These are phyloP conservation scores for Ascochyta clinopodiicola DNA, from an alignment of 2,329 filamentous ascomycete genomes.

Conservation along the genomic window DNA sequence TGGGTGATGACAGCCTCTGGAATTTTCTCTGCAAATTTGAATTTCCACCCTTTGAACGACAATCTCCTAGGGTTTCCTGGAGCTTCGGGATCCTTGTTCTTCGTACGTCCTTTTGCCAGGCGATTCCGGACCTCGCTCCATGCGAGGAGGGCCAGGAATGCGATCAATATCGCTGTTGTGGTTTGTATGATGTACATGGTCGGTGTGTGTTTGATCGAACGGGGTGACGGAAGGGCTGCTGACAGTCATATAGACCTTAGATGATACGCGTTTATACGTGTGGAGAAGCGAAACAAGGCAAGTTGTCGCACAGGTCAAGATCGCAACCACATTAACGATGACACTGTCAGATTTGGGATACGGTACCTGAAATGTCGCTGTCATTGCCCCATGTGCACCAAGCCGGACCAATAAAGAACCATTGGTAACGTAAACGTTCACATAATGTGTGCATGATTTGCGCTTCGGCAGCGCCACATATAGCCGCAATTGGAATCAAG, in stretches of 20 bases:
- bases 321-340: conserved; percentile 12
- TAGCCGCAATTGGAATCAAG: neutral
- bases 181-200: conserved; percentile 31
- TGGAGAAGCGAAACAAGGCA: conserved; percentile 5
- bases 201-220: neutral
- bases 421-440: conserved; percentile 6
- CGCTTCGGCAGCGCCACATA: neutral
- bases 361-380: conserved; percentile 11
- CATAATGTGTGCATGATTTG: neutral
- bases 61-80: conserved; percentile 17
- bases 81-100: conserved; percentile 25
- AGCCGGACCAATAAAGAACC: conserved; percentile 1
- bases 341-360: conserved; percentile 8
- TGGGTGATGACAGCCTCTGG: neutral
- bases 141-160: conserved; percentile 27
- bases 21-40: neutral
- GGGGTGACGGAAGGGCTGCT: neutral
- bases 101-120: conserved; percentile 21
- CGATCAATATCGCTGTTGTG: conserved; percentile 28
- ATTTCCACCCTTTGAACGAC: conserved; percentile 11
- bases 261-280: neutral
- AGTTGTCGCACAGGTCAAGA: conserved; percentile 4
- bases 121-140: conserved; percentile 26
- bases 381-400: conserved; percentile 4
- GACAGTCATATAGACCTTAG: neutral